phyloP scores from a whole-genome alignment of 768 basidiomycete species.

The Holtermannia corniformis region DNA sequence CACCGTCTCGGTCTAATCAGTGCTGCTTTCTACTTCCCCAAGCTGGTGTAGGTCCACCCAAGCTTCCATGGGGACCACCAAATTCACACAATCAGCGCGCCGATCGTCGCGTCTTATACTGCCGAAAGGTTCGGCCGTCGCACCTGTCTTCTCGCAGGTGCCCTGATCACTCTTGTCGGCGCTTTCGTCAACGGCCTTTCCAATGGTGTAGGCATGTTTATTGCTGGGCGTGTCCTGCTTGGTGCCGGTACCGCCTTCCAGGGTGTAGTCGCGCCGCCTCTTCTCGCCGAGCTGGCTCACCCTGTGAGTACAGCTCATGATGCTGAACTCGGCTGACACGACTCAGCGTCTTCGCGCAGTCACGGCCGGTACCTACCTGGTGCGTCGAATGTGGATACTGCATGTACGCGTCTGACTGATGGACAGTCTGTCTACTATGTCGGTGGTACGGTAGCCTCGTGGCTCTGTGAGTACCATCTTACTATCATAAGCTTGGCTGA shows the following conservation, averaged over 20 bases:
- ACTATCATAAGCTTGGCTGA: conserved; percentile 18
- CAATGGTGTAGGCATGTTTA: conserved; percentile 11
- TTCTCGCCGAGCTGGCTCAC: conserved; percentile 28
- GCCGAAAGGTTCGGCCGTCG: conserved; percentile 17
- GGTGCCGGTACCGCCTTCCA: conserved; percentile 19
- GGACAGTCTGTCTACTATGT: conserved; percentile 15
- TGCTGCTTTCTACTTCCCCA: conserved; percentile 22
- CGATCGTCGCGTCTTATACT: conserved; percentile 11
- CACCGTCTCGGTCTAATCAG: conserved; percentile 18
- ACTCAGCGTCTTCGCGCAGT: conserved; percentile 4
- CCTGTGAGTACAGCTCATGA: conserved; percentile 4
- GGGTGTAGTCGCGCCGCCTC: conserved; percentile 23
- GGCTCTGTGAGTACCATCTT: conserved; percentile 14
- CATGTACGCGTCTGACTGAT: conserved; percentile 15
- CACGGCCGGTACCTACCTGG: conserved; percentile 19
- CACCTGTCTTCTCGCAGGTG: conserved; percentile 7
- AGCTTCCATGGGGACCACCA: conserved; percentile 22
- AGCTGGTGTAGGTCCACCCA: conserved; percentile 8
- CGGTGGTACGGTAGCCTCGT: conserved; percentile 12
- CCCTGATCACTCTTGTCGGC: conserved; percentile 6
- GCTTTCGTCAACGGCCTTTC: conserved; percentile 19
- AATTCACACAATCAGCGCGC: conserved; percentile 18
- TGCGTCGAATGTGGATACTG: conserved; percentile 16
- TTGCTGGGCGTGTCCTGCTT: conserved; percentile 14
- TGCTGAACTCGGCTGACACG: not conserved